phyloP scores from a whole-genome alignment of 202 grass and related monocot species.

The Carex sylvatica region DNA sequence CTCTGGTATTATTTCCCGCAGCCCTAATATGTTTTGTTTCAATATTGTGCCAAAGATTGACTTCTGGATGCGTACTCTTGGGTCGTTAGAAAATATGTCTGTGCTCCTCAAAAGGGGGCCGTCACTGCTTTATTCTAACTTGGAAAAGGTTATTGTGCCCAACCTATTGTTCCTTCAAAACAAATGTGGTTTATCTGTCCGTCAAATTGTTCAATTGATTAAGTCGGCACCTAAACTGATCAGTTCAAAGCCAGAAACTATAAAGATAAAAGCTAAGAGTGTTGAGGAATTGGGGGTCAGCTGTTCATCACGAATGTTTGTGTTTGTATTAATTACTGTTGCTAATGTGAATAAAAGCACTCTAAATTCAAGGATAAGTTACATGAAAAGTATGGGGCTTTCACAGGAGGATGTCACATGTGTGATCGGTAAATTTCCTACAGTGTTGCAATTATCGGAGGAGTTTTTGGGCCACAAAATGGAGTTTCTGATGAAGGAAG shows the following conservation, averaged over 20 bases:
- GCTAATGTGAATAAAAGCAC: background rate
- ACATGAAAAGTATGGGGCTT: background rate
- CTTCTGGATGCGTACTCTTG: too few relatives aligned
- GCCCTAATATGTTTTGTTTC: too few relatives aligned
- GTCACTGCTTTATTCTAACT: too few relatives aligned
- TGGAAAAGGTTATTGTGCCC: too few relatives aligned
- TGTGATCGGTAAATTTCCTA: background rate
- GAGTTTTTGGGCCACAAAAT: background rate
- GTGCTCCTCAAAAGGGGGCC: too few relatives aligned
- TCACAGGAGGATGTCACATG: too few relatives aligned
- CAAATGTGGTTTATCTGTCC: background rate
- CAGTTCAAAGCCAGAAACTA: background rate
- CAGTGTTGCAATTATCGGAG: accelerated
- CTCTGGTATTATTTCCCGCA: too few relatives aligned
- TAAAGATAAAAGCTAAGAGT: background rate
- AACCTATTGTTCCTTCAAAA: background rate
- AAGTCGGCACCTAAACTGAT: background rate
- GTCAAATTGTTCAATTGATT: background rate
- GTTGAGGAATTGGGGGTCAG: background rate
- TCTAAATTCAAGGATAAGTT: background rate
- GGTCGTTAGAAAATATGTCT: too few relatives aligned
- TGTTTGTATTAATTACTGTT: background rate
- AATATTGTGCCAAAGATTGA: too few relatives aligned
- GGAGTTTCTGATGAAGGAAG: background rate
- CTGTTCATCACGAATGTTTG: background rate